Conservation (phyloP, 1,284 basidiomycete genomes). For the Sporisorium sorghi region DNA sequence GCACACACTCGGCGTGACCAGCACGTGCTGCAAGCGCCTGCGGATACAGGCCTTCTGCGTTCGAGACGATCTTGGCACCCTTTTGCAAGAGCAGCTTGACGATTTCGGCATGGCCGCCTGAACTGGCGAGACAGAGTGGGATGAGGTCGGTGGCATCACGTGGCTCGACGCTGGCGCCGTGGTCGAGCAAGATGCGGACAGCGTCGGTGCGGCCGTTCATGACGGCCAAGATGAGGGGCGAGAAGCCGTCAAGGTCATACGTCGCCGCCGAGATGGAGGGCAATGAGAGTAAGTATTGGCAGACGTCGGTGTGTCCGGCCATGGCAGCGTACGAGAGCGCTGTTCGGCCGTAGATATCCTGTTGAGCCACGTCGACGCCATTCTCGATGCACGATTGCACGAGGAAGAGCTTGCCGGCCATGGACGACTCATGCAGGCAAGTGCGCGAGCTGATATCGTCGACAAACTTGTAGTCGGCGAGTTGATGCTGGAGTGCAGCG, state of each 20-base stretch:
- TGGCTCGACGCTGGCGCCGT: slow-evolving; percentile 58
- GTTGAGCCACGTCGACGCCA: slow-evolving; percentile 77
- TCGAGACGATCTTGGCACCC: slow-evolving; percentile 82
- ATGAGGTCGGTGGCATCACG: slow-evolving; percentile 76
- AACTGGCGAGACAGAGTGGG: slow-evolving; percentile 89
- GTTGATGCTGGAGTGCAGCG: slow-evolving; percentile 53
- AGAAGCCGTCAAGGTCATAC: slow-evolving; percentile 81
- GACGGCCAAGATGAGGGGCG: slow-evolving; percentile 90
- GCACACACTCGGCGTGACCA: slow-evolving; percentile 86
- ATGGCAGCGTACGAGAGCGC: slow-evolving; percentile 96
- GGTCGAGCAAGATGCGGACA: slow-evolving; percentile 70
- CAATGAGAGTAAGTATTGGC: slow-evolving; percentile 80
- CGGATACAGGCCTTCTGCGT: slow-evolving; percentile 94
- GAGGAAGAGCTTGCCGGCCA: slow-evolving; percentile 83
- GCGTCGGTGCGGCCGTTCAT: slow-evolving; percentile 85
- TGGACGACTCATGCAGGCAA: slow-evolving; percentile 92
- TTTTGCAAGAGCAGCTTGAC: slow-evolving; percentile 81
- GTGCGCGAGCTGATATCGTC: slow-evolving; percentile 98
- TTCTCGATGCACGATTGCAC: slow-evolving; percentile 84
- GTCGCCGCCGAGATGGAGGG: slow-evolving; percentile 78
- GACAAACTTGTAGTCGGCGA: slow-evolving; percentile 86
- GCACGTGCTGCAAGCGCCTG: slow-evolving; percentile 98
- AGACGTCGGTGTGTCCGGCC: slow-evolving; percentile 85
- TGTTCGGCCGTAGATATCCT: slow-evolving; percentile 90
- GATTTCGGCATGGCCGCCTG: slow-evolving; percentile 87